Conservation (phyloP, 805 yeast genomes). For the Wickerhamiella qilinensis region DNA sequence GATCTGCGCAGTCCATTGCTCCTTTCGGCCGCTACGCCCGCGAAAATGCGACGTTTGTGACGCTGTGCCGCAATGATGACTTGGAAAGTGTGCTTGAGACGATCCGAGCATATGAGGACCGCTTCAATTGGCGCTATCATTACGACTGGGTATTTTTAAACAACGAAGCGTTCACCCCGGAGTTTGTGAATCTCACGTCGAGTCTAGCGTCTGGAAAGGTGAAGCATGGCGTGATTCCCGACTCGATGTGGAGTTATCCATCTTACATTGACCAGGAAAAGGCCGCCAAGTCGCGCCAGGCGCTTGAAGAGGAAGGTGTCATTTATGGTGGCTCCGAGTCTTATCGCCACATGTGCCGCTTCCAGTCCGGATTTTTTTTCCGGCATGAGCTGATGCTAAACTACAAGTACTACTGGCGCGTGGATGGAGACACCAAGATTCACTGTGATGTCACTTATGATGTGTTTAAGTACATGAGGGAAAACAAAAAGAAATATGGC, state of each 20-base stretch:
- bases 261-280: conserved; percentile 38
- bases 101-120: conserved; percentile 44
- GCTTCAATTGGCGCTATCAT: conserved; percentile 43
- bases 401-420: conserved; percentile 57
- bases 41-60: conserved; percentile 46
- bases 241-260: conserved; percentile 55
- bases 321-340: conserved; percentile 42
- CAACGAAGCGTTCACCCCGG: conserved; percentile 42
- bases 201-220: conserved; percentile 39
- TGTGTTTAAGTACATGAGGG: conserved; percentile 40
- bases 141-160: conserved; percentile 70
- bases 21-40: conserved; percentile 1
- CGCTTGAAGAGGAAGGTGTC: conserved; percentile 28
- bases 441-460: conserved; percentile 49
- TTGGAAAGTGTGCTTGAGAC: conserved; percentile 40
- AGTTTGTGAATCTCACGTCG: conserved; percentile 33
- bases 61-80: conserved; percentile 54
- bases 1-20: background rate
- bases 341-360: conserved; percentile 67
- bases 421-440: conserved; percentile 48
- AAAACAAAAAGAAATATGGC: conserved; percentile 42
- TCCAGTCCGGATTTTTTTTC: conserved; percentile 58
- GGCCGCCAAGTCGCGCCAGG: conserved; percentile 30
- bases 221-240: conserved; percentile 43
- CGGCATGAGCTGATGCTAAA: conserved; percentile 37